Evolutionary conservation across 305 asterid genomes (phyloP).

Genomic region (Solanum hybrid): DNA sequence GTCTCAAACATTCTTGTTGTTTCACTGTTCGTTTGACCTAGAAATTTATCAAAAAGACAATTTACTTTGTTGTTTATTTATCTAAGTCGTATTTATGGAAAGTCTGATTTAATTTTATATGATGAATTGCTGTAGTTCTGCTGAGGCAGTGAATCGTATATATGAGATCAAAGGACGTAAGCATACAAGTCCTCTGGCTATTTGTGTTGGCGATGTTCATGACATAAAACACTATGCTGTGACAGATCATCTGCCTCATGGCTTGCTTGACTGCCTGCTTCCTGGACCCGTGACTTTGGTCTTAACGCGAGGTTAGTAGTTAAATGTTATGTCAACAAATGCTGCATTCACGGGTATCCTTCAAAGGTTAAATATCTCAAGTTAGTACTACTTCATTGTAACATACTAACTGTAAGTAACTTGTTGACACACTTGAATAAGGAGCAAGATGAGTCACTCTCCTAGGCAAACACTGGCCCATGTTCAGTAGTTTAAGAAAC

Average conservation of each 20-base stretch:
- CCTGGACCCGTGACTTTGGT: conserved; percentile 92
- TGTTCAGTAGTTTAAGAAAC: not conserved
- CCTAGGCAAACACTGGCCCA: not conserved
- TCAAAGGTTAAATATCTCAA: not conserved
- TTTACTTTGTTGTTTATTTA: not conserved
- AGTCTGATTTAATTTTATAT: not conserved
- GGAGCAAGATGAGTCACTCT: not conserved
- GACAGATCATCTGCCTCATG: conserved; percentile 53
- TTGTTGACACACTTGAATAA: not conserved
- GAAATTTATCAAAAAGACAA: not conserved
- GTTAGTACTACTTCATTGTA: not conserved
- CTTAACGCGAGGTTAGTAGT: conserved; percentile 49
- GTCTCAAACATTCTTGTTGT: not conserved
- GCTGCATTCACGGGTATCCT: not conserved
- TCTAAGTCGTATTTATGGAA: not conserved
- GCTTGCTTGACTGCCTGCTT: conserved; percentile 62
- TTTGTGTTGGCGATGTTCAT: conserved; percentile 64
- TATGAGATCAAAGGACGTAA: conserved; percentile 90
- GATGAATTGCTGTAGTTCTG: conserved; percentile 40
- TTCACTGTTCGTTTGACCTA: not conserved
- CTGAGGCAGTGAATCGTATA: conserved; percentile 64
- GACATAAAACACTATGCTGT: conserved; percentile 55
- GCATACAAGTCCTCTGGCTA: conserved; percentile 68
- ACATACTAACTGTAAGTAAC: not conserved
- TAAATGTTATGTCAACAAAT: not conserved